Percentiles rank a stretch among this genome's conserved stretches.
phyloP scores from a whole-genome alignment of 2,329 filamentous ascomycete species.

The Trichophyton benhamiae region DNA sequence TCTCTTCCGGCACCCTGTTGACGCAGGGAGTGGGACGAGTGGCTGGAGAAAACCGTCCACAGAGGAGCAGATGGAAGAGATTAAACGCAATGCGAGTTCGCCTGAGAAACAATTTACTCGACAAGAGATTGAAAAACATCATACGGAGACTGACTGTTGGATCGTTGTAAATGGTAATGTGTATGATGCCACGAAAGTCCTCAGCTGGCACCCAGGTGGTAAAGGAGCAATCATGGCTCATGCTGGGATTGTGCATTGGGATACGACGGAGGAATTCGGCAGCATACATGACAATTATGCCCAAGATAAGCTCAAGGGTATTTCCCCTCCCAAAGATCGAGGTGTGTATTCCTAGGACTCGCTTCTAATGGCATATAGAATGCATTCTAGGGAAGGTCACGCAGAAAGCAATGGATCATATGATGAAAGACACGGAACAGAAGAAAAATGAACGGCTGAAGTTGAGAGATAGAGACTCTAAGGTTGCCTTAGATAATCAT shows the following conservation, averaged over 20 bases:
- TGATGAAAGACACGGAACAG: conserved; percentile 34
- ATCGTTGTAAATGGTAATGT: conserved; percentile 42
- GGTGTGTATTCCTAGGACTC: not conserved
- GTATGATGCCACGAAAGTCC: conserved; percentile 38
- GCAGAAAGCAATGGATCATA: conserved; percentile 37
- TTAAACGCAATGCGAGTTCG: conserved; percentile 33
- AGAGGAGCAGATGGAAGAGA: conserved; percentile 34
- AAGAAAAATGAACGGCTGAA: conserved; percentile 28
- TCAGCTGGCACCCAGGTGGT: conserved; percentile 41
- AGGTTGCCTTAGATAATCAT: conserved; percentile 29
- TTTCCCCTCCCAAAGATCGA: not conserved
- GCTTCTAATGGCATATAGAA: conserved; percentile 23
- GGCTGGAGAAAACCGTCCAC: conserved; percentile 43
- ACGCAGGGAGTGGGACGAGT: conserved; percentile 32
- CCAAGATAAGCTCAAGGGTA: conserved; percentile 37
- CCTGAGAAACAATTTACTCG: conserved; percentile 42
- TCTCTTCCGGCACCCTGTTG: conserved; percentile 37
- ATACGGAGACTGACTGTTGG: conserved; percentile 40
- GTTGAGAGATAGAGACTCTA: conserved; percentile 17
- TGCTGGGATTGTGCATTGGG: conserved; percentile 39
- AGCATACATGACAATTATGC: conserved; percentile 43
- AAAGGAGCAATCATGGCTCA: conserved; percentile 38
- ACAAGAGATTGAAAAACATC: conserved; percentile 43
- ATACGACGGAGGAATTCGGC: conserved; percentile 40
- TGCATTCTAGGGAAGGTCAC: conserved; percentile 40